Base-by-base conservation (phyloP, 441 rosid species). In the Populus hybrid region DNA sequence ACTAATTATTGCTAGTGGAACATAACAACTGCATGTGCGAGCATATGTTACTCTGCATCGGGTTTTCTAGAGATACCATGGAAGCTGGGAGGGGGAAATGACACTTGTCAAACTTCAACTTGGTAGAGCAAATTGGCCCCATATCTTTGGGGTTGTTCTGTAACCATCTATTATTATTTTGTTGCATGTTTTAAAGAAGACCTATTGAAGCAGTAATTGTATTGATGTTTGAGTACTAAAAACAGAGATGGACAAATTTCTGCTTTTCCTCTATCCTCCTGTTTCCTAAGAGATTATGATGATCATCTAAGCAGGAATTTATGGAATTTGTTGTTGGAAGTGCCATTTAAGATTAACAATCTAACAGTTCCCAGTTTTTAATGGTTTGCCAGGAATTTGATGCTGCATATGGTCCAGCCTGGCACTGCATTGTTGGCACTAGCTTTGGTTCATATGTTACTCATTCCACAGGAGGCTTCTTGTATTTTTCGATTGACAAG, bases 391-490 rank as follows among this genome's bases (percentile, higher is more conserved):
- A 95, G 99, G 99, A 94, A 75, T 95, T 95, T 6, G 98, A 95
- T 82, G 87, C 92, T 7, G 86, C 89, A 2, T 90, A 88, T 71
- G 99, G 99, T 24, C 98, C 98, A 42, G 99, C 97, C 32, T 30
- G 32, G 32, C 32, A 30, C 32, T 30, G 32, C 32, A 30, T 30
- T 30, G 32, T 30, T 30, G 99, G 99, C 36, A 90, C 94, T 10
- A 96, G 99, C 88, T 96, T 94, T 75, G 98, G 99, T 66, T 96
- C 99, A 10, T 94, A 94, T 63, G 98, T 95, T 8, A 96, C 97
- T 0, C 98, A 96, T 85, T 94, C 99, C 1, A 73, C 84, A 1
- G 99, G 99, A 81, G 99, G 99, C 76, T 96, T 96, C 89, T 80
- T 96, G 87, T 96, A 94, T 79, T 95, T 91, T 83, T 95, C 98